Evolutionary conservation across 495 filamentous ascomycete species (phyloP).

Genomic region (Arthonia radiata): DNA sequence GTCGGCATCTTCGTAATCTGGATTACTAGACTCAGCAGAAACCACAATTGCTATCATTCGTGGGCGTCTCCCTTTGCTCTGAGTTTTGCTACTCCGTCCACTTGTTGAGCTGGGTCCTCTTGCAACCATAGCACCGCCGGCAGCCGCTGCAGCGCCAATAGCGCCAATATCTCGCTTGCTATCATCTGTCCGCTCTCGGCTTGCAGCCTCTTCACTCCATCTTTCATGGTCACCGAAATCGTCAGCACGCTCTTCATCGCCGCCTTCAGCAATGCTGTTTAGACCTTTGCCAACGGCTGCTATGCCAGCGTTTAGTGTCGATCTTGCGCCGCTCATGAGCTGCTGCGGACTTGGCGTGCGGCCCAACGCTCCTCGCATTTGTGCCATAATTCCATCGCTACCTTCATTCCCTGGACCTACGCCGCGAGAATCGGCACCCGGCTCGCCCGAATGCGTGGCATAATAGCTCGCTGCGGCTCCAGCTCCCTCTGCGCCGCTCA

Average conservation of each 20-base stretch:
- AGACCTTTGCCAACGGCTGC: constrained; percentile 62
- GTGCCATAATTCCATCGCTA: constrained; percentile 55
- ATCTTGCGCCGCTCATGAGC: constrained; percentile 54
- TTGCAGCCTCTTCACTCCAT: neutral
- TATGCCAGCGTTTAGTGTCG: constrained; percentile 50
- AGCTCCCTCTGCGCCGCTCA: too few species aligned
- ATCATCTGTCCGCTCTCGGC: too few species aligned
- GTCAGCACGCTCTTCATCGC: constrained; percentile 42
- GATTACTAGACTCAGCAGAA: constrained; percentile 42
- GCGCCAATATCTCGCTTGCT: neutral
- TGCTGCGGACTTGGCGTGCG: constrained; percentile 78
- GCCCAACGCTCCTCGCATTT: constrained; percentile 60
- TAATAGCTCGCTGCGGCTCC: too few species aligned
- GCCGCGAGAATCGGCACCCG: too few species aligned
- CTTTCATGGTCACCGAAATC: constrained; percentile 41
- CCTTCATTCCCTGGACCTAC: too few species aligned
- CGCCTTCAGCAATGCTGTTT: constrained; percentile 60
- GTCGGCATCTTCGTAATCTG: constrained; percentile 30
- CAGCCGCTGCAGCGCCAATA: neutral
- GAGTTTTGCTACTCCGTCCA: neutral
- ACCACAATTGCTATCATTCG: constrained; percentile 48
- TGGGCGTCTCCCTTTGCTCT: constrained; percentile 1
- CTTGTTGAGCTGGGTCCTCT: too few species aligned
- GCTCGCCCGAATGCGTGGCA: too few species aligned
- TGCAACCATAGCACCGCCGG: neutral